These are phyloP conservation scores for Penicillium sp. DNA, from an alignment of 2,329 filamentous ascomycete species.

Conservation along the genomic window DNA sequence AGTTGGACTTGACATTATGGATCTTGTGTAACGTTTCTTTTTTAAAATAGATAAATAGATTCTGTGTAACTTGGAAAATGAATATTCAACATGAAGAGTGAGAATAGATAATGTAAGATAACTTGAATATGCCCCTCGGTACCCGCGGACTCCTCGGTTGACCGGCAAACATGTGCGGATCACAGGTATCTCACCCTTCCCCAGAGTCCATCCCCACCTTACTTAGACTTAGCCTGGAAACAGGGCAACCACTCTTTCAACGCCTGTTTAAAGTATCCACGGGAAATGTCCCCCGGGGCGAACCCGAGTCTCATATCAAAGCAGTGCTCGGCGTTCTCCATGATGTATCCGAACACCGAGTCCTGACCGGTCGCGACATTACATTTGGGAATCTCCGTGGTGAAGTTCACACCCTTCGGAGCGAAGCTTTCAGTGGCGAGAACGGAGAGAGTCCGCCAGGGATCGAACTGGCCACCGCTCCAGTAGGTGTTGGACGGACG, in stretches of 20 bases:
- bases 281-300: conserved; percentile 30
- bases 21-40: no score
- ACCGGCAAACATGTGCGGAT: conserved; percentile 8
- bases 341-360: conserved; percentile 47
- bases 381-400: conserved; percentile 43
- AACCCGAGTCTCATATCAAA: conserved; percentile 44
- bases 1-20: conserved; percentile 14
- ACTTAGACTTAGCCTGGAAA: conserved; percentile 15
- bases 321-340: conserved; percentile 46
- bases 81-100: not conserved
- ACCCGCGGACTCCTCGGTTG: conserved; percentile 7
- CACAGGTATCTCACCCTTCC: not conserved
- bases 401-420: conserved; percentile 36
- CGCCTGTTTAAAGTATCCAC: conserved; percentile 39
- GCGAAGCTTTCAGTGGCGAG: conserved; percentile 41
- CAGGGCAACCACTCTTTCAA: conserved; percentile 47
- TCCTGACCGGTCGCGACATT: conserved; percentile 32
- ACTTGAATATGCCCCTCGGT: no score
- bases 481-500: conserved; percentile 51
- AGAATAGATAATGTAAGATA: no score
- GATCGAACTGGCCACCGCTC: conserved; percentile 49
- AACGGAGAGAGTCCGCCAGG: conserved; percentile 48
- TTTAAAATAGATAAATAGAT: no score
- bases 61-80: not conserved
- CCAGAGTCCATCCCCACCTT: not conserved